Evolutionary conservation across 2,329 filamentous ascomycete species (phyloP).

Genomic region (Fusarium sp.): DNA sequence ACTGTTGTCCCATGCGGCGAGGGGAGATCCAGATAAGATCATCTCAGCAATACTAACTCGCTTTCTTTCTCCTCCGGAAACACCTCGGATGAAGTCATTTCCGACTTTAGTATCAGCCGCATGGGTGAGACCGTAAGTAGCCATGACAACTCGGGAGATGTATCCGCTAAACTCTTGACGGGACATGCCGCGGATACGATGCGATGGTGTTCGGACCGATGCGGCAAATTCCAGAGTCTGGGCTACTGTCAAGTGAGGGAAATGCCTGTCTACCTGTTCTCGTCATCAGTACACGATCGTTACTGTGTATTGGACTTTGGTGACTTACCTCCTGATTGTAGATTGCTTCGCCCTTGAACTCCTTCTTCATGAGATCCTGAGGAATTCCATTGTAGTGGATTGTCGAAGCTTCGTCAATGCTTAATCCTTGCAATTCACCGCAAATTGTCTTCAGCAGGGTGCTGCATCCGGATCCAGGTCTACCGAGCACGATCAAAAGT

Average conservation of each 20-base stretch:
- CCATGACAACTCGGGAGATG: slow-evolving; percentile 77
- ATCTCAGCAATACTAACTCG: slow-evolving; percentile 88
- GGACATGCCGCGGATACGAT: slow-evolving; percentile 74
- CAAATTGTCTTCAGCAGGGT: slow-evolving; percentile 75
- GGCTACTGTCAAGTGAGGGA: slow-evolving; percentile 81
- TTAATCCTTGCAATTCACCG: slow-evolving; percentile 72
- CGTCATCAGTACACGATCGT: neutral
- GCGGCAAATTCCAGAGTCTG: slow-evolving; percentile 82
- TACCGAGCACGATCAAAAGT: slow-evolving; percentile 78
- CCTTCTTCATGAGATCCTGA: slow-evolving; percentile 66
- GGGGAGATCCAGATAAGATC: slow-evolving; percentile 72
- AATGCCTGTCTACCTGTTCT: slow-evolving; percentile 76
- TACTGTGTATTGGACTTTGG: too few species aligned
- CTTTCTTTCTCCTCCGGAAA: slow-evolving; percentile 81
- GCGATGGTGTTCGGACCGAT: slow-evolving; percentile 76
- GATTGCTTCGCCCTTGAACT: slow-evolving; percentile 77
- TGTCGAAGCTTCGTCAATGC: slow-evolving; percentile 63
- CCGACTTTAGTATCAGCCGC: slow-evolving; percentile 83
- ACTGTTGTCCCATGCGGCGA: slow-evolving; percentile 77
- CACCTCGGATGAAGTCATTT: slow-evolving; percentile 80
- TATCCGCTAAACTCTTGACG: slow-evolving; percentile 73
- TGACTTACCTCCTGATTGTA: slow-evolving; percentile 78
- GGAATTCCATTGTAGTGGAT: slow-evolving; percentile 76
- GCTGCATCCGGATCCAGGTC: slow-evolving; percentile 75
- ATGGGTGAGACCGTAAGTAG: slow-evolving; percentile 80